Percentiles rank a stretch among this genome's conserved stretches.
Evolutionary conservation across 2,329 filamentous ascomycete species (phyloP).

Genomic region (Plenodomus tracheiphilus): DNA sequence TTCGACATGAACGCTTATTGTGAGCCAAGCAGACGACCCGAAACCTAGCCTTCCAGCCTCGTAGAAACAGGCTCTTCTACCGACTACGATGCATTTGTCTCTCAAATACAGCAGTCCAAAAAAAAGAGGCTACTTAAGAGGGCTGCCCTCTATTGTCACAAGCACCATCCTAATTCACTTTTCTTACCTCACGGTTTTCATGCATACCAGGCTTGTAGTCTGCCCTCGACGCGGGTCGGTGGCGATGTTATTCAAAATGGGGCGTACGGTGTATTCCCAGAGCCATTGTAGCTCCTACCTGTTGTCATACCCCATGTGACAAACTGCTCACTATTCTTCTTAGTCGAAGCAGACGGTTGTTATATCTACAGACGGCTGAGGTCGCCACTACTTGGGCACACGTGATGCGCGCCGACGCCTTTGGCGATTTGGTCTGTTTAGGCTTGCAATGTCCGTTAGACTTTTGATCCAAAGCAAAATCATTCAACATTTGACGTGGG

Average conservation of each 20-base stretch:
- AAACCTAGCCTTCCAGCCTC: constrained; percentile 27
- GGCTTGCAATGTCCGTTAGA: no score
- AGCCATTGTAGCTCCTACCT: background rate
- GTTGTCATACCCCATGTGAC: background rate
- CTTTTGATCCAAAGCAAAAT: no score
- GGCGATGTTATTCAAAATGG: background rate
- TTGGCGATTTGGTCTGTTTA: no score
- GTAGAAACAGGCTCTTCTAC: constrained; percentile 17
- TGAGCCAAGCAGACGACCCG: constrained; percentile 29
- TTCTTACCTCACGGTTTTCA: background rate
- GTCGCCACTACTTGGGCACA: no score
- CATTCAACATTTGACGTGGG: no score
- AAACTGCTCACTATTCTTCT: background rate
- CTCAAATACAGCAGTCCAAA: constrained; percentile 21
- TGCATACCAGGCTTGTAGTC: background rate
- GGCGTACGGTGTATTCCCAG: background rate
- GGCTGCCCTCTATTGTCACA: no score
- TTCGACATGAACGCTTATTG: constrained; percentile 38
- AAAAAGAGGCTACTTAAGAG: constrained; percentile 14
- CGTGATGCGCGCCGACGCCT: no score
- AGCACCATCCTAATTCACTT: background rate
- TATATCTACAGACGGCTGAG: background rate
- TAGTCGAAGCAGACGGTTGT: background rate
- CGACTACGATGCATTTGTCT: constrained; percentile 23
- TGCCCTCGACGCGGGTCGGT: background rate